A percentile compares a stretch with the other conserved stretches of the same genome.
These are phyloP conservation scores for Sporothrix luriei DNA, from an alignment of 2,329 filamentous ascomycete genomes.

Conservation along the genomic window DNA sequence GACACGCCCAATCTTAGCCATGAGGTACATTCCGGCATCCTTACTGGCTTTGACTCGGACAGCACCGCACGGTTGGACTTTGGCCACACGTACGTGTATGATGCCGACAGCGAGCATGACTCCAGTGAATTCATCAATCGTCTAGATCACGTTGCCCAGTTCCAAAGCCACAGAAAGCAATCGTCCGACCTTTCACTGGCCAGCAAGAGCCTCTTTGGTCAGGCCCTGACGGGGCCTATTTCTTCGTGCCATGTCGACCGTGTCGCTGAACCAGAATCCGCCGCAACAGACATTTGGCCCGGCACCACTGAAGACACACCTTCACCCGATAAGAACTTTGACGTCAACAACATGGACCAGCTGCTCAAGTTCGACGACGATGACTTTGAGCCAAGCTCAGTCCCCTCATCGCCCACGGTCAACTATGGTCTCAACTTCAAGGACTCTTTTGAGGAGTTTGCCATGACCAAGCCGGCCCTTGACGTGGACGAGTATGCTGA, in stretches of 20 bases:
- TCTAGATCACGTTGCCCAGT: neutral
- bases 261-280: constrained; percentile 23
- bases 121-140: neutral
- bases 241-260: neutral
- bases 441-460: constrained; percentile 29
- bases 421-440: neutral
- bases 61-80: neutral
- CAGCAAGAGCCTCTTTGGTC: neutral
- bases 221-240: neutral
- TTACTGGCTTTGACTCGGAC: constrained; percentile 24
- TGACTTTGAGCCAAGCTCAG: neutral
- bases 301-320: neutral
- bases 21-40: neutral
- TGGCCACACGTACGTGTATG: neutral
- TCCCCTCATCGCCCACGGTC: neutral
- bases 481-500: constrained; percentile 25
- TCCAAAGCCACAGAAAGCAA: neutral
- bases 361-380: constrained; percentile 9
- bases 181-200: neutral
- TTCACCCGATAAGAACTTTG: neutral
- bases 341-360: neutral
- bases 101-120: constrained; percentile 22
- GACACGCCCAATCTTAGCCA: constrained; percentile 27
- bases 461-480: constrained; percentile 25
- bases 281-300: neutral